Evolutionary conservation across 169 alveolate genomes (phyloP), one percentile per base, ranked within the genome.

Genomic region (Cryptosporidium sp.): DNA sequence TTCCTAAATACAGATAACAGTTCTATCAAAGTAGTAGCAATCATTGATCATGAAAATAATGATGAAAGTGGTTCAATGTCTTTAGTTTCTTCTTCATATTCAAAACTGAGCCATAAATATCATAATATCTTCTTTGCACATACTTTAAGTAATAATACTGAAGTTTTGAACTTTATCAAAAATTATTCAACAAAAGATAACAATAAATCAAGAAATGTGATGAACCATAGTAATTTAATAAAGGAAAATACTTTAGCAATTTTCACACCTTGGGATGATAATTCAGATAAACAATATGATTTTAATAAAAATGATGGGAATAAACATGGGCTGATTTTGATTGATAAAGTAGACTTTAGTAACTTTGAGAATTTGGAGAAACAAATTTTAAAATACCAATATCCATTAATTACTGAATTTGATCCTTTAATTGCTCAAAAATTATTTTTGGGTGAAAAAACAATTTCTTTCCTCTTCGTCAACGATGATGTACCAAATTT

Each of bases 361-460:
- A 33, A 80, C 67, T 80, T 45, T 62, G 89, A 65, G 29, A 26
- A 14, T 16, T 65, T 80, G 39, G 67, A 44, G 18, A 70, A 23
- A 29, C 58, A 44, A n/a, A 61, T 80, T n/a, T 33, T 29, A 42
- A 80, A 80, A 44, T 80, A 80, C 53, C 80, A 80, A 80, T 80
- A 61, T 80, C 89, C 89, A 62, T 31, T 65, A 44, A 44, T 80
- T 12, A 62, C 33, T 31, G 68, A 65, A 12, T 80, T 80, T 51
- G 31, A 37, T 80, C 89, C 89, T 39, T 42, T 80, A 48, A 44
- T 80, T 42, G 75, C 89, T 35, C 89, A 80, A 48, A 80, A 48
- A 26, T 48, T 80, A 48, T 80, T 80, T 60, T 80, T 61, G 26
- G 35, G 61, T 39, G 67, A 80, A 60, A 60, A 45, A 39, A 56